These are phyloP conservation scores for Paratrypanosoma confusum DNA, from an alignment of 208 protist species.

Conservation along the genomic window DNA sequence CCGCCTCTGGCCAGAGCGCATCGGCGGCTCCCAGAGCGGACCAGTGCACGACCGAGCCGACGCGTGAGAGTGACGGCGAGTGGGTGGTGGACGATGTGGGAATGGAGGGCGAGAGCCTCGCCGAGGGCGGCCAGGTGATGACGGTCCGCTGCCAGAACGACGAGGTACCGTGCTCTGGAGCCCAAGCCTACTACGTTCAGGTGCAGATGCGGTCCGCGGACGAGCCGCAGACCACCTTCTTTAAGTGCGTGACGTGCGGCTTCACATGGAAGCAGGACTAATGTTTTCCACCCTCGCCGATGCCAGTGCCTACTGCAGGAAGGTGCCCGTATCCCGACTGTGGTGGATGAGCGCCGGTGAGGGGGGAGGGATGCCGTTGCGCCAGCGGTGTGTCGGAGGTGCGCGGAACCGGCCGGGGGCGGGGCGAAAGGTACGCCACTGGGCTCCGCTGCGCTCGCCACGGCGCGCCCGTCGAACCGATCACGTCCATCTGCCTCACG, in stretches of 20 bases:
- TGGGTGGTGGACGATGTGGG: neutral
- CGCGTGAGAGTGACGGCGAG: neutral
- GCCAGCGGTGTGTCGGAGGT: too few relatives aligned
- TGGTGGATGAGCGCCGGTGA: too few relatives aligned
- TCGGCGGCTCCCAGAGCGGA: too few relatives aligned
- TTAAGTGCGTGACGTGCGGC: constrained; percentile 91
- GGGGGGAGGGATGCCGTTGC: too few relatives aligned
- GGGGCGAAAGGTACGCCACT: too few relatives aligned
- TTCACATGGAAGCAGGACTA: constrained; percentile 88
- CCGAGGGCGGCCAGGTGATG: constrained; percentile 76
- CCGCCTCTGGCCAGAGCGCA: neutral
- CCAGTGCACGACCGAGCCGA: too few relatives aligned
- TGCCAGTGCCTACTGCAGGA: too few relatives aligned
- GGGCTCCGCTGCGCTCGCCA: too few relatives aligned
- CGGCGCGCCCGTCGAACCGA: too few relatives aligned
- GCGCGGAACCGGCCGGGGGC: too few relatives aligned
- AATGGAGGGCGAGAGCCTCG: constrained; percentile 1
- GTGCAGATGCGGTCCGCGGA: constrained; percentile 96
- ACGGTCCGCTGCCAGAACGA: constrained; percentile 75
- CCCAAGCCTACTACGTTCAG: constrained; percentile 90
- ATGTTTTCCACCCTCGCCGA: neutral
- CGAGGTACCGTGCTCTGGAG: constrained; percentile 60
- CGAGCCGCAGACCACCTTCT: constrained; percentile 97
- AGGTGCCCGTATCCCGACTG: too few relatives aligned
- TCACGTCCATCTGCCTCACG: too few relatives aligned